Conservation (phyloP, 2,329 filamentous ascomycete genomes). For the Trichoderma koningiopsis region DNA sequence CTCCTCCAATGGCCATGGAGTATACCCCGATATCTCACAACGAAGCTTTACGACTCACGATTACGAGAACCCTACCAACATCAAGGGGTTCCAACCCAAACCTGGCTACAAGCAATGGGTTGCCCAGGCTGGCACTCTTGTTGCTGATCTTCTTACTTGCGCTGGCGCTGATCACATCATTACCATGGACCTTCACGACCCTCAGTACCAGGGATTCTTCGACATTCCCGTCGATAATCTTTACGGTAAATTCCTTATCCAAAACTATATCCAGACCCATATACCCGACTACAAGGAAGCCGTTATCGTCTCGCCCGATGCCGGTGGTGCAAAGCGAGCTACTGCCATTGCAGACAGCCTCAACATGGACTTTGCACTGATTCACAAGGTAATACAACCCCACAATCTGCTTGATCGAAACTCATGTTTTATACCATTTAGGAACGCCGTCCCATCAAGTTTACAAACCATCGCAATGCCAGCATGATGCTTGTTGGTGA, state of each 20-base stretch:
- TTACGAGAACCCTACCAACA: slow-evolving; percentile 59
- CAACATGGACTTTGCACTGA: slow-evolving; percentile 93
- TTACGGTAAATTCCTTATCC: slow-evolving; percentile 77
- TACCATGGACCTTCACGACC: slow-evolving; percentile 95
- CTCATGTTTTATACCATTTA: slow-evolving; percentile 50
- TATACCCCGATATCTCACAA: slow-evolving; percentile 46
- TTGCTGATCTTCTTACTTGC: slow-evolving; percentile 92
- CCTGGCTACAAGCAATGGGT: slow-evolving; percentile 99
- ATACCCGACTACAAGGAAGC: slow-evolving; percentile 83
- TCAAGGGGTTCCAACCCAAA: slow-evolving; percentile 70
- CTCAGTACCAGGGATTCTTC: slow-evolving; percentile 98
- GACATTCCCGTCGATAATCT: slow-evolving; percentile 98
- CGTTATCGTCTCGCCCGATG: slow-evolving; percentile 94
- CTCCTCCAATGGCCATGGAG: slow-evolving; percentile 43
- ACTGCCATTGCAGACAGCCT: slow-evolving; percentile 93
- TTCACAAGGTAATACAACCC: slow-evolving; percentile 73
- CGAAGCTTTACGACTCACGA: slow-evolving; percentile 65
- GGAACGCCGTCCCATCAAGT: slow-evolving; percentile 87
- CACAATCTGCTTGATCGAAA: slow-evolving; percentile 40
- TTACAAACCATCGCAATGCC: slow-evolving; percentile 85
- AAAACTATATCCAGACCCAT: slow-evolving; percentile 73
- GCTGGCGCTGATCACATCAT: slow-evolving; percentile 96
- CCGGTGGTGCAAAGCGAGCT: slow-evolving; percentile 92
- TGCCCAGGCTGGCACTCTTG: slow-evolving; percentile 90
- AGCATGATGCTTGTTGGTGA: slow-evolving; percentile 96